Evolutionary conservation across 2,329 filamentous ascomycete species (phyloP).

Genomic region (Colletotrichum sp.): DNA sequence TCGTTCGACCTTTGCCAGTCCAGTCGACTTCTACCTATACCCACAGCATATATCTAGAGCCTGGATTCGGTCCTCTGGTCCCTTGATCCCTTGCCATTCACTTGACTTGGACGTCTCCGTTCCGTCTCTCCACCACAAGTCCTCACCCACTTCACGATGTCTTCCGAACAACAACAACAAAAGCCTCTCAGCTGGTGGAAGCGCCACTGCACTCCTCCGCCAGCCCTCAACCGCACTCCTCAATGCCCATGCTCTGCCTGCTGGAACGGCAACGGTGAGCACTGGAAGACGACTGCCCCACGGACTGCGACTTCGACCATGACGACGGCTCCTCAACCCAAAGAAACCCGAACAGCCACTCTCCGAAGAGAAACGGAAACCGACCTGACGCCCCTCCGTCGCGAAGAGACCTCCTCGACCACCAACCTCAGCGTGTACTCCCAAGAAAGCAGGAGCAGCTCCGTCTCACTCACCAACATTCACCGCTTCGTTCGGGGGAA

Average conservation of each 20-base stretch:
- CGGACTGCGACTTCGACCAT: neutral
- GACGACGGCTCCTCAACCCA: neutral
- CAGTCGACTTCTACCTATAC: constrained; percentile 12
- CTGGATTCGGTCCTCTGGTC: neutral
- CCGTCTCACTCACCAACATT: constrained; percentile 2
- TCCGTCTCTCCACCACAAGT: neutral
- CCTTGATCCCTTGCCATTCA: neutral
- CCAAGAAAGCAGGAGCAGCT: constrained; percentile 9
- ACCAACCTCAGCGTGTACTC: constrained; percentile 6
- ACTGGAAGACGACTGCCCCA: constrained; percentile 15
- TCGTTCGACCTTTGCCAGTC: neutral
- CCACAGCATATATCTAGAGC: neutral
- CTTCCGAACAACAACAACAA: constrained; percentile 17
- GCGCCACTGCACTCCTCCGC: constrained; percentile 44
- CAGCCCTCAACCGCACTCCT: constrained; percentile 37
- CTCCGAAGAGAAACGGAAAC: constrained; percentile 11
- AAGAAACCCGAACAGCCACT: neutral
- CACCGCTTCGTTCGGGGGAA: constrained; percentile 5
- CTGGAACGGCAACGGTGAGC: constrained; percentile 25
- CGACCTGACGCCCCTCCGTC: constrained; percentile 9
- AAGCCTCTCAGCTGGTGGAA: constrained; percentile 41
- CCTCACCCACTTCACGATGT: neutral
- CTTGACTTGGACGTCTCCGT: neutral
- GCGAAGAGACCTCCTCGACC: constrained; percentile 6
- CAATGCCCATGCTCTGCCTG: constrained; percentile 41